A percentile compares a stretch with the other conserved stretches of the same genome.
Conservation (phyloP, 768 basidiomycete genomes). For the Clathrus columnatus region DNA sequence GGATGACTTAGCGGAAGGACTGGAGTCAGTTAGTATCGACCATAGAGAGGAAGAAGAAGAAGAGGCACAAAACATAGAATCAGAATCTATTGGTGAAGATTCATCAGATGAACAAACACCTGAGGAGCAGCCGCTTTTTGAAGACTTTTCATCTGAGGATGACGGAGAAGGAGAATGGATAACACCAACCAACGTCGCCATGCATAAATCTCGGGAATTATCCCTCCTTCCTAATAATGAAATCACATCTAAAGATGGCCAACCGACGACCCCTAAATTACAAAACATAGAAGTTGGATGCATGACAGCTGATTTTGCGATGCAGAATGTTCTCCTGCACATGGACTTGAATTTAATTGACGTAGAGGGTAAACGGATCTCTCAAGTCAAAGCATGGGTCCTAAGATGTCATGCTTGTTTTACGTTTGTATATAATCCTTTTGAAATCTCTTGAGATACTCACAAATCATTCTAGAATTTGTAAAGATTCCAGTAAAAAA, state of each 20-base stretch:
- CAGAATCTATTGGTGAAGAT: conserved; percentile 12
- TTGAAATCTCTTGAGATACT: not conserved
- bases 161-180: conserved; percentile 96
- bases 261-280: too few species aligned
- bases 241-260: not conserved
- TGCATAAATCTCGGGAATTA: conserved; percentile 83
- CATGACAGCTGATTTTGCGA: conserved; percentile 98
- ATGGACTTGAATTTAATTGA: conserved; percentile 89
- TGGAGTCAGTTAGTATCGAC: not conserved
- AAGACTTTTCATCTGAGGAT: conserved; percentile 65
- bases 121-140: conserved; percentile 39
- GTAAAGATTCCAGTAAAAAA: conserved; percentile 88
- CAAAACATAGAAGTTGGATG: conserved; percentile 42
- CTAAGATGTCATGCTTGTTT: conserved; percentile 97
- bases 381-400: conserved; percentile 91
- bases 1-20: not conserved
- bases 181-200: conserved; percentile 75
- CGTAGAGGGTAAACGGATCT: conserved; percentile 82
- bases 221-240: conserved; percentile 58
- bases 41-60: not conserved
- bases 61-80: not conserved
- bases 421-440: conserved; percentile 57
- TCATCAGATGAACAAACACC: conserved; percentile 15
- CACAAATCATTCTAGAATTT: conserved; percentile 49
- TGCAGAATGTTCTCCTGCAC: conserved; percentile 95